Conservation (phyloP, 2,329 filamentous ascomycete genomes). For the Fusarium virguliforme region DNA sequence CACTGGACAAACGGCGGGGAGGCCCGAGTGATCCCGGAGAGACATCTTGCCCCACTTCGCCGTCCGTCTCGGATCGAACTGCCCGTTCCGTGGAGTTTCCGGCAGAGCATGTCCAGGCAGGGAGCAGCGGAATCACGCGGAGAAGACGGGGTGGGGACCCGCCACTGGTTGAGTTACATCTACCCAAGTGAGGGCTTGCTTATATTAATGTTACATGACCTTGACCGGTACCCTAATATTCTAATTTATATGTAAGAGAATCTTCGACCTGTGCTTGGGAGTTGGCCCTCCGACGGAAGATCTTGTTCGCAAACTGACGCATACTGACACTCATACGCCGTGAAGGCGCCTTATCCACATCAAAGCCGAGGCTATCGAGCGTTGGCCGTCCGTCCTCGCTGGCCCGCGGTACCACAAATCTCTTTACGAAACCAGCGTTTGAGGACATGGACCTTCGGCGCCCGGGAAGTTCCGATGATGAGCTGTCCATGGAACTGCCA, state of each 20-base stretch:
- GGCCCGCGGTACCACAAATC: conserved; percentile 46
- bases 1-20: conserved; percentile 14
- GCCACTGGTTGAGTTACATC: conserved; percentile 1
- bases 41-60: conserved; percentile 31
- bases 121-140: background rate
- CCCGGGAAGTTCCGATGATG: conserved; percentile 38
- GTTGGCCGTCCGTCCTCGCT: conserved; percentile 49
- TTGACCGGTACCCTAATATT: conserved; percentile 45
- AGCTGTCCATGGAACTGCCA: conserved; percentile 37
- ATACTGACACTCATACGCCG: conserved; percentile 51
- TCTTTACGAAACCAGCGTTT: conserved; percentile 46
- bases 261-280: conserved; percentile 50
- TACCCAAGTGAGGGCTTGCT: conserved; percentile 22
- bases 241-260: conserved; percentile 45
- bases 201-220: conserved; percentile 46
- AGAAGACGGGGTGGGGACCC: background rate
- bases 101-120: background rate
- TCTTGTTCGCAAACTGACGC: conserved; percentile 50
- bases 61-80: conserved; percentile 32
- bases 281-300: conserved; percentile 52
- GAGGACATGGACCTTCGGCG: conserved; percentile 50
- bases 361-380: conserved; percentile 40
- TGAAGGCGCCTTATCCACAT: conserved; percentile 45
- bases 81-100: conserved; percentile 8
- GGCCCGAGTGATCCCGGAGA: conserved; percentile 29